Evolutionary conservation across 345 rosid species (phyloP).

Genomic region (Geranium rotundifolium): DNA sequence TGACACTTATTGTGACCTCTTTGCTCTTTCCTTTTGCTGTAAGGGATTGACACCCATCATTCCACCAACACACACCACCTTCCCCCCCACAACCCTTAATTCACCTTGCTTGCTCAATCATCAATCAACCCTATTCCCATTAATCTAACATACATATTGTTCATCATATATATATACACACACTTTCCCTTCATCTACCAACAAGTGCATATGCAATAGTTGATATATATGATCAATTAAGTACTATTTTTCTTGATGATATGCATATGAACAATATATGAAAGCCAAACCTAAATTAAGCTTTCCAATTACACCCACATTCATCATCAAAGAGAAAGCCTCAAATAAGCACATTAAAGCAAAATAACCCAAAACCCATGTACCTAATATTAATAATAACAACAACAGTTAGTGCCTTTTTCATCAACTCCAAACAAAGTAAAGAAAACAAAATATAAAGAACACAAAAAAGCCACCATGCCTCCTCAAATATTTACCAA

Average conservation of each 20-base stretch:
- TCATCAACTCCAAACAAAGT: not conserved
- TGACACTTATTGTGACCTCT: not conserved
- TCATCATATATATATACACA: no score
- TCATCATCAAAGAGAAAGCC: not conserved
- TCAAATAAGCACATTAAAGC: no score
- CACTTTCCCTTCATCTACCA: no score
- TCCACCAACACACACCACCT: not conserved
- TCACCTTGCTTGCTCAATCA: no score
- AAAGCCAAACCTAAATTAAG: not conserved
- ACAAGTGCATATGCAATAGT: no score
- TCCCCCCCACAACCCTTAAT: no score
- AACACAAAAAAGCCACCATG: not conserved
- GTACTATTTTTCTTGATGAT: no score
- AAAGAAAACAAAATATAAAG: not conserved
- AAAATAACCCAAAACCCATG: not conserved
- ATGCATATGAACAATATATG: not conserved
- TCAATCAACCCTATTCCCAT: not conserved
- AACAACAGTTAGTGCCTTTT: not conserved
- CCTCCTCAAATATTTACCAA: constrained; percentile 37
- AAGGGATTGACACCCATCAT: not conserved
- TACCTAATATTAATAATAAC: not conserved
- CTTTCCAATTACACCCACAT: not conserved
- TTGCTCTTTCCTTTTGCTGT: not conserved
- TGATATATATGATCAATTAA: no score
- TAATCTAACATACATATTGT: no score